Percentiles rank a stretch among this genome's conserved stretches.
These are phyloP conservation scores for Fusarium proliferatum DNA, from an alignment of 2,329 filamentous ascomycete genomes.

Conservation along the genomic window DNA sequence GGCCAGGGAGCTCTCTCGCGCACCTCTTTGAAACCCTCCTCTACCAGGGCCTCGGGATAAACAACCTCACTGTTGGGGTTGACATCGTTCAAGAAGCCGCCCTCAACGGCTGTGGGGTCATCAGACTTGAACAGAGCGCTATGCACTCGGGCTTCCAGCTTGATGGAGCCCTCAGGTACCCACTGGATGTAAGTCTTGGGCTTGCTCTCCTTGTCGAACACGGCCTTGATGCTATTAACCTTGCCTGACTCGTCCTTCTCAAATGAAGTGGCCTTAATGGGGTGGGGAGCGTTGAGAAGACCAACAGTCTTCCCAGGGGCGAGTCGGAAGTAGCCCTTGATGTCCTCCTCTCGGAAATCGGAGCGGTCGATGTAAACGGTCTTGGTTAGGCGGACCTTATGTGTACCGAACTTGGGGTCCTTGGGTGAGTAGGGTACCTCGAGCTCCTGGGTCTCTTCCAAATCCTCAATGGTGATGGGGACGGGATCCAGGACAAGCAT, in stretches of 20 bases:
- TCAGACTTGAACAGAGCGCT: conserved; percentile 88
- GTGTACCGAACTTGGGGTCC: conserved; percentile 73
- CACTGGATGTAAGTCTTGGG: conserved; percentile 91
- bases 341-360: conserved; percentile 82
- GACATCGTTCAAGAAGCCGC: conserved; percentile 85
- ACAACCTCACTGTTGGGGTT: conserved; percentile 86
- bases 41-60: conserved; percentile 82
- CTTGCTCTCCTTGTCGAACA: conserved; percentile 76
- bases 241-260: conserved; percentile 73
- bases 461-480: conserved; percentile 82
- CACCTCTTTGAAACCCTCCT: conserved; percentile 85
- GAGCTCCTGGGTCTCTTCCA: conserved; percentile 67
- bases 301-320: conserved; percentile 82
- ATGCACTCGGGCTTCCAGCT: conserved; percentile 81
- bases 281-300: conserved; percentile 76
- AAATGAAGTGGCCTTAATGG: conserved; percentile 77
- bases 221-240: conserved; percentile 72
- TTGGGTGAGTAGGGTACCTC: conserved; percentile 86
- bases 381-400: conserved; percentile 73
- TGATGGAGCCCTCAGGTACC: conserved; percentile 76
- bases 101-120: conserved; percentile 80
- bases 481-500: conserved; percentile 92
- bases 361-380: conserved; percentile 87
- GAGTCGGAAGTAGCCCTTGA: conserved; percentile 82
- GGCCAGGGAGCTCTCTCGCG: conserved; percentile 81